A percentile compares a stretch with the other conserved stretches of the same genome.
phyloP scores from a whole-genome alignment of 345 rosid genomes.

The Populus simonii region DNA sequence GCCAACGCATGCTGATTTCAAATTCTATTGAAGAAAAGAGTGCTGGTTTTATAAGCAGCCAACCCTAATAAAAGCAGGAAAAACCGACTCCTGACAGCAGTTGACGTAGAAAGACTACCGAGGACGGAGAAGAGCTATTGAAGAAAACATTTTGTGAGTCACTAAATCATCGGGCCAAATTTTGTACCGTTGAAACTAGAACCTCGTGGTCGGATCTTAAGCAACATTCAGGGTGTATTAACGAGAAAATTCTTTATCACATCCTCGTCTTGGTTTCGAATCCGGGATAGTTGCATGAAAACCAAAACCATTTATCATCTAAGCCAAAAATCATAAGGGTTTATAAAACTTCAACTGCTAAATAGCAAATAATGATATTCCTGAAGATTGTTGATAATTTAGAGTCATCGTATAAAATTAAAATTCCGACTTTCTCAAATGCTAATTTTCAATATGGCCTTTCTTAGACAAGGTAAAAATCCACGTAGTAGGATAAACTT shows the following conservation, averaged over 20 bases:
- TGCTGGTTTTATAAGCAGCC: no score
- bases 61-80: not conserved
- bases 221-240: not conserved
- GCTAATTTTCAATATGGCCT: not conserved
- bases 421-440: not conserved
- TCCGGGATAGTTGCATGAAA: not conserved
- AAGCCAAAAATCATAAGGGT: not conserved
- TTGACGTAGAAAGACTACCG: not conserved
- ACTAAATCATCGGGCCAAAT: not conserved
- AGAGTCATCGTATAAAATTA: no score
- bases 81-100: not conserved
- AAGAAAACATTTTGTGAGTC: not conserved
- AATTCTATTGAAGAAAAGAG: not conserved
- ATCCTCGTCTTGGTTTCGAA: not conserved
- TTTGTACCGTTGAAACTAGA: not conserved
- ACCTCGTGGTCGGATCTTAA: no score
- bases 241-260: not conserved
- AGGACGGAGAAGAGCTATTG: not conserved
- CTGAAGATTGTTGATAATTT: not conserved
- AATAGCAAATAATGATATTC: not conserved
- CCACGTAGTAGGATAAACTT: not conserved
- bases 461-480: not conserved
- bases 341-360: no score
- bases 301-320: not conserved
- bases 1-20: not conserved